Evolutionary conservation across 2,329 filamentous ascomycete species (phyloP).

Genomic region (Trichoderma pleuroti): DNA sequence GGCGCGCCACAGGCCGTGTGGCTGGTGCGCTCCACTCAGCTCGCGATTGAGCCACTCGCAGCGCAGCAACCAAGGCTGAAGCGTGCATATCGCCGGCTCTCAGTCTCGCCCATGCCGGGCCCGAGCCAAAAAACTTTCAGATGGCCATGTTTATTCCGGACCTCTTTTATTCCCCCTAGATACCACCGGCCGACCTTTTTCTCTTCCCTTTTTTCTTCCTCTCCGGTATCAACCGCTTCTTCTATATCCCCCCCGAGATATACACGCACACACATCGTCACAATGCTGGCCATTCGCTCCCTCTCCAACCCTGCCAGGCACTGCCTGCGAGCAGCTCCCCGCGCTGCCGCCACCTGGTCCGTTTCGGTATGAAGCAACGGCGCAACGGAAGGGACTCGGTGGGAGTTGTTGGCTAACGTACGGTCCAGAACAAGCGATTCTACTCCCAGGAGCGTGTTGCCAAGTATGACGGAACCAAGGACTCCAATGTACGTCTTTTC

Average conservation of each 20-base stretch:
- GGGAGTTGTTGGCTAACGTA: neutral
- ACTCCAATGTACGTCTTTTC: slow-evolving; percentile 67
- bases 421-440: slow-evolving; percentile 50
- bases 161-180: slow-evolving; percentile 19
- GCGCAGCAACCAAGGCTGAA: slow-evolving; percentile 17
- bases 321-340: slow-evolving; percentile 67
- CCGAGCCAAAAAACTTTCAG: slow-evolving; percentile 21
- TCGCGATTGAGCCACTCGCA: slow-evolving; percentile 14
- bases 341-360: slow-evolving; percentile 45
- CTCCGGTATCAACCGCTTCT: slow-evolving; percentile 16
- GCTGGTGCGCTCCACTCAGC: slow-evolving; percentile 19
- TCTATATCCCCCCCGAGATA: slow-evolving; percentile 2
- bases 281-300: slow-evolving; percentile 79
- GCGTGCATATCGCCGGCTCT: slow-evolving; percentile 21
- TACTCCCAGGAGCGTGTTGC: slow-evolving; percentile 75
- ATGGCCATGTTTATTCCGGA: neutral
- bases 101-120: slow-evolving; percentile 21
- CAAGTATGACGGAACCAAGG: slow-evolving; percentile 90
- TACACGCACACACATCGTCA: slow-evolving; percentile 37
- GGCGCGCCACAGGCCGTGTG: slow-evolving; percentile 22
- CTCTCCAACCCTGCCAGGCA: slow-evolving; percentile 73
- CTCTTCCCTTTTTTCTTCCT: slow-evolving; percentile 23
- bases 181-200: slow-evolving; percentile 18
- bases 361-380: slow-evolving; percentile 30
- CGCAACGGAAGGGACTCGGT: slow-evolving; percentile 11